Conservation (phyloP, 257 asterid genomes). For the Mitragyna speciosa region DNA sequence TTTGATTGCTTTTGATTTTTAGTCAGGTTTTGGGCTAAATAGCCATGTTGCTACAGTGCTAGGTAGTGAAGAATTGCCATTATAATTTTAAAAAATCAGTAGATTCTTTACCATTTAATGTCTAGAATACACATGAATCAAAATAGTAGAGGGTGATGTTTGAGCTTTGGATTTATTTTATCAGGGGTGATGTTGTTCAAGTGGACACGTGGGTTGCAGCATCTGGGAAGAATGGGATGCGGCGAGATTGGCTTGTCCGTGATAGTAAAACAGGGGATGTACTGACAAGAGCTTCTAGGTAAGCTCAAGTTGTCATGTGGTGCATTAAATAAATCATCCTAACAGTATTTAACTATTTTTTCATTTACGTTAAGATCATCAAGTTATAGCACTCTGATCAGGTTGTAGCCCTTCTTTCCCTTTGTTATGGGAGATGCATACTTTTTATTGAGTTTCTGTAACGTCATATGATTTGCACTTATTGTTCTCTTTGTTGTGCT, state of each 20-base stretch:
- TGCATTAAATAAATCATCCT: background rate
- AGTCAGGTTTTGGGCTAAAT: background rate
- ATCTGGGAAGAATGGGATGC: slow-evolving; percentile 98
- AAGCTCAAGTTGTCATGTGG: background rate
- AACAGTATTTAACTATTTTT: background rate
- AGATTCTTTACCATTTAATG: background rate
- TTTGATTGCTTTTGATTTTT: background rate
- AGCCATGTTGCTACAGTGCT: background rate
- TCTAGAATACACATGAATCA: background rate
- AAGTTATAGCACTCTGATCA: background rate
- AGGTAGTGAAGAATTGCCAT: background rate
- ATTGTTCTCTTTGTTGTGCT: slow-evolving; percentile 19
- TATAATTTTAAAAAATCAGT: background rate
- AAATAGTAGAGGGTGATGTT: background rate
- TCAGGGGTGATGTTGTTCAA: slow-evolving; percentile 96
- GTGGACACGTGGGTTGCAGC: slow-evolving; percentile 98
- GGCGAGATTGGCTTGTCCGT: slow-evolving; percentile 92
- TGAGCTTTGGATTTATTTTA: slow-evolving; percentile 25
- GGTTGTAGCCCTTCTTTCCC: background rate
- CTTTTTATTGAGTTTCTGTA: background rate
- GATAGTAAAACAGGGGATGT: slow-evolving; percentile 77
- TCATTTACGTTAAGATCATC: background rate
- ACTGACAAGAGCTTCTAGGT: slow-evolving; percentile 94
- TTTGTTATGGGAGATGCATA: background rate
- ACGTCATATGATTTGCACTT: background rate